Base-by-base conservation (phyloP, 1,139 yeast genomes). In the Meyerozyma guilliermondii region DNA sequence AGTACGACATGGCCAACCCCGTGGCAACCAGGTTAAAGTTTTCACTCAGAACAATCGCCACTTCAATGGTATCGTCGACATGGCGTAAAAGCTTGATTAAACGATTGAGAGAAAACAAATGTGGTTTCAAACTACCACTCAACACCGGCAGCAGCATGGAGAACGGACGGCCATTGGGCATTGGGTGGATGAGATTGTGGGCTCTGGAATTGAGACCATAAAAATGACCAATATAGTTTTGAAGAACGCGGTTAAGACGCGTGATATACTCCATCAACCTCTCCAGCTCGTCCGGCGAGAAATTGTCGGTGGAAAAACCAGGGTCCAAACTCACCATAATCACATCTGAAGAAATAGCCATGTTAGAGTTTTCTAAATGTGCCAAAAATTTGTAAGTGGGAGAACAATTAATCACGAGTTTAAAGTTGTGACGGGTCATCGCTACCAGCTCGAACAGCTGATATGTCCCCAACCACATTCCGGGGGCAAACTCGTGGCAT, bases 361-460 rank as follows among this genome's bases (percentile, higher is more conserved):
- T 43, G 20, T 55, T 52, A 7, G 51, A 46, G 6, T 50, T 34
- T 17, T 60, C 55, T 28, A 67, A 47, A n/a, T 52, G 49, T 20
- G 50, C 45, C 40, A 67, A 51, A 46, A 71, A 71, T 26, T 51
- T 52, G 42, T 54, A 49, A 1, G 76, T 70, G 22, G 66, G 56
- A 2, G 68, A 63, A 46, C 76, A 71, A 52, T 70, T 72, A 44
- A 72, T 63, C 34, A 72, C 58, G 20, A 72, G 65, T 51, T 71
- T 70, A 43, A 68, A 61, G 42, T 66, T 63, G 42, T 59, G 36
- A 9, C 20, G 36, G 24, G 24, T 4, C 23, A 10, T 11, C 16
- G 14, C 14, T 7, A 10, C 8, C 18, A 8, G 16, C 18, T 29
- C 33, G 33, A 29, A 14, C 33, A 13, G 14, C 33, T 29, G 33